Conservation (phyloP, 108 stramenopile species). For the Epithemia pelagica region DNA sequence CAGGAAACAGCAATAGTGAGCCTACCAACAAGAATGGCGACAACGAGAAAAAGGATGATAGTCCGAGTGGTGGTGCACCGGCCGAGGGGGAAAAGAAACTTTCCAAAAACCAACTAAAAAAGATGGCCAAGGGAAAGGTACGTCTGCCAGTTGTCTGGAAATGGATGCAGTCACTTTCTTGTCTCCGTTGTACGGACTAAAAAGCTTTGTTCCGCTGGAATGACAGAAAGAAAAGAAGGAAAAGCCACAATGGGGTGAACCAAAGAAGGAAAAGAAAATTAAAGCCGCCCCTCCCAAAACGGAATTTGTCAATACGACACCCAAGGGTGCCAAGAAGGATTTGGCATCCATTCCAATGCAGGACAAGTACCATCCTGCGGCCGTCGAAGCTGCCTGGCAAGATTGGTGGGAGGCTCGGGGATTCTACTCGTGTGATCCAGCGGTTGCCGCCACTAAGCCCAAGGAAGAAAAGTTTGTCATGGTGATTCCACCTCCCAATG, state of each 20-base stretch:
- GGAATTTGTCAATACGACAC: conserved; percentile 76
- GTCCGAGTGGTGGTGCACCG: no score
- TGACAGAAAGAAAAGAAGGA: conserved; percentile 67
- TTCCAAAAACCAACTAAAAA: conserved; percentile 70
- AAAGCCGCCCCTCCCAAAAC: conserved; percentile 21
- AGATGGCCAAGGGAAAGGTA: conserved; percentile 77
- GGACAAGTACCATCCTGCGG: conserved; percentile 88
- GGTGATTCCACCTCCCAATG: conserved; percentile 99
- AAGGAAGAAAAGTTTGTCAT: conserved; percentile 94
- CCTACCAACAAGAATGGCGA: neutral
- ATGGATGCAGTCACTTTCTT: no score
- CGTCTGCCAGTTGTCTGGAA: no score
- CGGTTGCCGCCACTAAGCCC: conserved; percentile 46
- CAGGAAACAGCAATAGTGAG: neutral
- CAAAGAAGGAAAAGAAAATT: conserved; percentile 59
- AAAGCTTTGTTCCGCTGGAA: no score
- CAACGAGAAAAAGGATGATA: no score
- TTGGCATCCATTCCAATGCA: conserved; percentile 71
- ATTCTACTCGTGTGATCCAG: conserved; percentile 86
- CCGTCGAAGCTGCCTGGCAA: conserved; percentile 98
- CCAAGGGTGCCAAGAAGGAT: conserved; percentile 85
- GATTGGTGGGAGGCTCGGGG: conserved; percentile 97
- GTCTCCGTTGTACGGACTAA: neutral
- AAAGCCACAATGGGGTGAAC: conserved; percentile 80
- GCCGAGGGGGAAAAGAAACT: neutral